Base-by-base conservation (phyloP, 2,329 filamentous ascomycete species). In the Pseudogymnoascus sp. region DNA sequence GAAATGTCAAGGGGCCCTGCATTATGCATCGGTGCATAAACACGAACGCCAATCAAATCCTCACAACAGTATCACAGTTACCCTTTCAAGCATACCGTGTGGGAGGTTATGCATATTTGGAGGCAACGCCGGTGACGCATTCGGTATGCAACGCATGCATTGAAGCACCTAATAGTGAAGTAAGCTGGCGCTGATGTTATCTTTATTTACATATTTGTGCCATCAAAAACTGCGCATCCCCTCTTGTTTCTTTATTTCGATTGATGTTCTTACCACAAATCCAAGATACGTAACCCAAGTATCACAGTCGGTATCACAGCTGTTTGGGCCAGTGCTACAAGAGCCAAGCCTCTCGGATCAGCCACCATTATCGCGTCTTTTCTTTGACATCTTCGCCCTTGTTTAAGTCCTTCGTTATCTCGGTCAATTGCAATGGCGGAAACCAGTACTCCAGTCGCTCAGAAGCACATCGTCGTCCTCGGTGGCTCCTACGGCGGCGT, bases 401-500 rank as follows among this genome's bases (percentile, higher is more conserved):
- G 22, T 6, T n/a, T 30, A 2, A 50, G 4, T n/a, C 3, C 14
- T 4, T 30, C 43, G 8, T 11, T 50, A 28, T 30, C 25, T 30
- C 43, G 2, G 28, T 30, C 14, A 30, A 50, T 28, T 50, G 8
- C 28, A 33, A 53, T 53, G 43, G 43, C 43, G n/a, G 8, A 53
- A 53, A 18, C 43, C n/a, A 33, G 25, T n/a, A 25, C 25, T 53
- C 43, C 43, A 33, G 25, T 11, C 36, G 57, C 47, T 14, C 38
- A 57, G 25, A 68, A 67, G 37, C 65, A 66, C 6, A 79, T 83
- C 61, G 70, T 83, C 63, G 73, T 84, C 20, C 69, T 84, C 2
- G 82, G 82, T 22, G 80, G 76, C 18, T 82, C 80, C 8, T 83
- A 79, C 63, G 79, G 70, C 9, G 81, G 81, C 22, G 61, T 82